Evolutionary conservation across 2,329 filamentous ascomycete species (phyloP), one percentile per base, ranked within the genome.

Genomic region (Aspergillus uvarum): DNA sequence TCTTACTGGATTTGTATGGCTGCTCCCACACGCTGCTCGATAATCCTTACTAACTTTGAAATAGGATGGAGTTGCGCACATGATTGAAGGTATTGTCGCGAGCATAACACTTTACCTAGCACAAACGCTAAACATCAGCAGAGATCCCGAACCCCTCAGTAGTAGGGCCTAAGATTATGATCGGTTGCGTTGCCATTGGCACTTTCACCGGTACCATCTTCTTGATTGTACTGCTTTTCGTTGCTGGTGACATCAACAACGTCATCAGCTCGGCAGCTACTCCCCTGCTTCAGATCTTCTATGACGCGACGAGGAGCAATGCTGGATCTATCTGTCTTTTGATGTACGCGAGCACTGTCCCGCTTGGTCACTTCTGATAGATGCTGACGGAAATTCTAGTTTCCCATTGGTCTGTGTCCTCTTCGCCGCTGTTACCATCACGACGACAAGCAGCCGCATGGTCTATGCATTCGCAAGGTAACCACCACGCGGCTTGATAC

Each of bases 101-200:
- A 51, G 24, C 2, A 8, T 42, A 24, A n/a, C 10, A 4, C 24
- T 14, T 22, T 6, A 19, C 50, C 7, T 8, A 29, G 16, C 12
- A 16, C 11, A 8, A 42, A 38, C 19, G 53, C 56, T 67, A 47
- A 70, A 44, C 32, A 12, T 16, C n/a, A 32, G 21, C 42, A 72
- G 77, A 79, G 70, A 77, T 79, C 35, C 76, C 76, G 3, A 75
- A 79, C 51, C 71, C 75, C 22, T 70, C 83, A 1, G 75, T 82
- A 1, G 80, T 87, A 61, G 87, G 86, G 0, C 87, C 87, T 5
- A 83, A 82, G 63, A 87, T 89, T 59, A 88, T 89, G 86, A 80
- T 89, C 12, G 82, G 81, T 58, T 88, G 85, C 62, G 85, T 89
- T 32, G 76, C 75, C 6, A 89, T 89, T 51, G 87, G 87, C 11